Evolutionary conservation across 108 stramenopile genomes (phyloP).

Genomic region (Ochromonas danica): DNA sequence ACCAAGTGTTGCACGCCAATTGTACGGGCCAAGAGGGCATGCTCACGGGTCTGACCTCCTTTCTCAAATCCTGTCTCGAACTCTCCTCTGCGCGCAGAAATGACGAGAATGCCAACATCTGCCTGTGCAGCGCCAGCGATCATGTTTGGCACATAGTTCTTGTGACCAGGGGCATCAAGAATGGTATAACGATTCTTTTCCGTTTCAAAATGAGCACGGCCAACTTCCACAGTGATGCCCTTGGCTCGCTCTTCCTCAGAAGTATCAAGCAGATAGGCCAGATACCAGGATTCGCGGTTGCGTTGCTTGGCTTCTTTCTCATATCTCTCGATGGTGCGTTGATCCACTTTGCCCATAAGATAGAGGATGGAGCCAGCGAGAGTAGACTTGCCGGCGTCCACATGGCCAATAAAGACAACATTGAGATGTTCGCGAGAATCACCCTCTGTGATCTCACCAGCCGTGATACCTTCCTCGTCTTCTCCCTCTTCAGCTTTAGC

Average conservation of each 20-base stretch:
- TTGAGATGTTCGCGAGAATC: slow-evolving; percentile 98
- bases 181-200: slow-evolving; percentile 91
- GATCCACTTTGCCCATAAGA: slow-evolving; percentile 94
- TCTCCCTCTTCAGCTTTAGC: background rate
- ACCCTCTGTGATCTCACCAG: slow-evolving; percentile 65
- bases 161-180: slow-evolving; percentile 99
- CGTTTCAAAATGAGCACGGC: slow-evolving; percentile 94
- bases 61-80: slow-evolving; percentile 98
- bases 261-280: slow-evolving; percentile 99
- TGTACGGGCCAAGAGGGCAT: slow-evolving; percentile 97
- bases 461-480: background rate
- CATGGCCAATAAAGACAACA: slow-evolving; percentile 87
- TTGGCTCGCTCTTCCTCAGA: slow-evolving; percentile 98
- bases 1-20: slow-evolving; percentile 90
- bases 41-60: slow-evolving; percentile 98
- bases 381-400: slow-evolving; percentile 97
- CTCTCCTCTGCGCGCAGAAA: slow-evolving; percentile 96
- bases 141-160: slow-evolving; percentile 99
- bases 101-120: slow-evolving; percentile 95
- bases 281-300: slow-evolving; percentile 99
- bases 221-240: slow-evolving; percentile 99
- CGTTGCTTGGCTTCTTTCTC: slow-evolving; percentile 95
- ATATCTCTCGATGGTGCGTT: slow-evolving; percentile 96
- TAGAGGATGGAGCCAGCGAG: slow-evolving; percentile 96
- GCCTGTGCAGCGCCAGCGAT: slow-evolving; percentile 96